Evolutionary conservation across 2,329 filamentous ascomycete species (phyloP), one percentile per base, ranked within the genome.

Genomic region (Fusarium scirpi): DNA sequence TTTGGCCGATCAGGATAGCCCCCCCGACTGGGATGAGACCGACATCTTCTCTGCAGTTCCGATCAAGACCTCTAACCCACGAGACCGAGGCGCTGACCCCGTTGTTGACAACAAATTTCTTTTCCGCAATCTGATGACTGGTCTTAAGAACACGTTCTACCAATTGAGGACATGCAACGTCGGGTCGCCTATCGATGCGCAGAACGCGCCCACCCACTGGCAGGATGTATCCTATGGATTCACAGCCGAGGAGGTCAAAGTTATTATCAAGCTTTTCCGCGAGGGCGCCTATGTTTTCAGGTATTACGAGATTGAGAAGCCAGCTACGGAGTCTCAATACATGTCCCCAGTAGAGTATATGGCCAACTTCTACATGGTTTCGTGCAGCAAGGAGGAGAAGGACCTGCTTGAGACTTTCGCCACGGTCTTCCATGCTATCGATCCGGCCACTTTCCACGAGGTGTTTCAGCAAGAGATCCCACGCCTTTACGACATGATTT

Each of bases 391-490:
- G 75, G 97, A 99, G 78, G 97, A 99, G 80, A 99, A 99, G 79
- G 96, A 99, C 58, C 86, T 99, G 11, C 86, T 99, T 9, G 97
- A 99, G 83, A 97, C 94, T 4, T 99, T 99, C 79, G 96, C 95
- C 4, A 98, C 96, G 0, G 94, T 99, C 29, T 99, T 99, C 78
- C 96, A 99, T 78, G 97, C 95, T 80, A 96, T 99, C 70, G 96
- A 99, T 77, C 96, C 96, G 3, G 96, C 97, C 13, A 98, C 95
- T 0, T 99, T 99, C 78, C 94, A 99, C 76, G 96, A 99, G 82
- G 94, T 99, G 43, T 99, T 99, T 79, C 93, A 97, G 78, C 93
- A 94, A 65, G 96, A 98, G 82, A 98, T 99, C 65, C 95, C 95
- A 40, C 93, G 94, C 80, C 89, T 99, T 40, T 98, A 99, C 79